Evolutionary conservation across 352 stramenopile species (phyloP), one percentile per base, ranked within the genome.

Genomic region (Globisporangium alternatum): DNA sequence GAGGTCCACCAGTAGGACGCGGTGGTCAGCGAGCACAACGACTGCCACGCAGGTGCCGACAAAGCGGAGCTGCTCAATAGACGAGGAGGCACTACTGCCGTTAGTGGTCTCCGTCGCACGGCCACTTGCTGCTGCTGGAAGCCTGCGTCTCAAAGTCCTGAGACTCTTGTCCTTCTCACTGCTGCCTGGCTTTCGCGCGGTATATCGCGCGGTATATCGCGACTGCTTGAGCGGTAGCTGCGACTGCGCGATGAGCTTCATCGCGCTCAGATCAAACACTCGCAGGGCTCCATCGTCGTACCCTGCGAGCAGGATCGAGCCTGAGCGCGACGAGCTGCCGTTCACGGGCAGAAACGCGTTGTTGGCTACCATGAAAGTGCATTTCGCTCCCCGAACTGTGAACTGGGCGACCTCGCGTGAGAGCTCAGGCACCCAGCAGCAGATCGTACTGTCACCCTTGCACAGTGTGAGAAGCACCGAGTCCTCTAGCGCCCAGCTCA

Each of bases 231-330:
- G 31, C 44, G 25, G 51, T 12, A 91, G 56, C 12, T 75, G 62
- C 31, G 74, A 87, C 9, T 81, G 71, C 0, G 71, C 71, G 5
- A 89, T 22, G 8, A 88, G 45, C 2, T 49, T 65, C 61, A 86
- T 81, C 15, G 74, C 62, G 7, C 56, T 60, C 13, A 91, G 41
- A 68, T 91, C 68, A 55, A 90, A 82, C 1, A 89, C 51, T 0
- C 83, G 74, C 12, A 91, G 21, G 4, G 68, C 77, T 10, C 75
- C 70, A 57, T 91, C 77, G 17, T 70, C 67, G 31, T 86, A 89
- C 10, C 70, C 77, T 35, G 72, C 75, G 58, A 88, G 63, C 5
- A 85, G 44, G 25, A 76, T 64, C 2, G 75, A 72, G 21, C 66
- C 62, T 10, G 48, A 22, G 21, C 15, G 22, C 17, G 53, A 21